Conservation (phyloP, 1,284 basidiomycete genomes). For the Papiliotrema laurentii region DNA sequence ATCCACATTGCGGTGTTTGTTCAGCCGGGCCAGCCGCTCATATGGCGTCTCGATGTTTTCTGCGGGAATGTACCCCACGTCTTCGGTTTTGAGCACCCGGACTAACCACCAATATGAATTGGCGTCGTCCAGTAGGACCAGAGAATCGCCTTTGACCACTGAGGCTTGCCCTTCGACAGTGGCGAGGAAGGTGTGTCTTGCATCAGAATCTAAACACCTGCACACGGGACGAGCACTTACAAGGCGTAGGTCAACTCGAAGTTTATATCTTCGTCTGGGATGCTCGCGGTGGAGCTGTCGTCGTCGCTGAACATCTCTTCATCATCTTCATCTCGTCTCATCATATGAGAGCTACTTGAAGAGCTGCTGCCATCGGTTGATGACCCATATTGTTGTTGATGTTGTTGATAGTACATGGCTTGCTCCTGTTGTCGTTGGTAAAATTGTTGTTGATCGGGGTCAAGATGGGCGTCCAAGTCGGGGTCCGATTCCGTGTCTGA, state of each 20-base stretch:
- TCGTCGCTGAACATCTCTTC: slow-evolving; percentile 40
- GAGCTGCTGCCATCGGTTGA: slow-evolving; percentile 1
- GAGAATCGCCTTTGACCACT: slow-evolving; percentile 90
- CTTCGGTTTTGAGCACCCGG: slow-evolving; percentile 91
- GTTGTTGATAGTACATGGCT: slow-evolving; percentile 29
- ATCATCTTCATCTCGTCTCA: slow-evolving; percentile 15
- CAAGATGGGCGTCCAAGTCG: slow-evolving; percentile 17
- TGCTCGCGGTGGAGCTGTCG: slow-evolving; percentile 46
- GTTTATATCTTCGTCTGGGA: slow-evolving; percentile 54
- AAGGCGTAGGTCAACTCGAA: slow-evolving; percentile 53
- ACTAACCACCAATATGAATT: slow-evolving; percentile 99
- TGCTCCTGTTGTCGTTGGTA: slow-evolving; percentile 47
- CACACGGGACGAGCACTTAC: no score
- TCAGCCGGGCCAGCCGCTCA: slow-evolving; percentile 87
- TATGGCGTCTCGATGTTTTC: slow-evolving; percentile 99
- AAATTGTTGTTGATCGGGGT: slow-evolving; percentile 53
- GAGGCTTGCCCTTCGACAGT: slow-evolving; percentile 95
- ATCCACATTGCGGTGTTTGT: slow-evolving; percentile 97
- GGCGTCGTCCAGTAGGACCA: slow-evolving; percentile 89
- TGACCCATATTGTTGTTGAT: slow-evolving; percentile 19
- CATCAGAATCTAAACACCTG: neutral
- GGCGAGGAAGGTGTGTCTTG: slow-evolving; percentile 79
- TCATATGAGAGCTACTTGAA: no score
- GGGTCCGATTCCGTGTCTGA: slow-evolving; percentile 51
- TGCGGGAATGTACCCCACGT: slow-evolving; percentile 98